Conservation (phyloP, 371 early-diverging fungal species). For the Mortierella sp. region DNA sequence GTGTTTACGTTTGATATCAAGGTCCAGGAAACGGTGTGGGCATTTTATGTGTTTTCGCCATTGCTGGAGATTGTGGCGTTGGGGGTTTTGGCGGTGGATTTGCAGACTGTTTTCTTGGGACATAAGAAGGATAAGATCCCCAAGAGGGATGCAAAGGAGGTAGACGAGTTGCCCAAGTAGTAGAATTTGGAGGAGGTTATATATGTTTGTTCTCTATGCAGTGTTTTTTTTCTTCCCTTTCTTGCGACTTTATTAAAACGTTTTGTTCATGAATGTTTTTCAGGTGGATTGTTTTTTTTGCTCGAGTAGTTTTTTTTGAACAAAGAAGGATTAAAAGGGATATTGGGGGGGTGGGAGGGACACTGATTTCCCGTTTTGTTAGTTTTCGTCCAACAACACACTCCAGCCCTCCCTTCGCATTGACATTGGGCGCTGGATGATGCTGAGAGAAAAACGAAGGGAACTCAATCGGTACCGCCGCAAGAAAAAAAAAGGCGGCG, state of each 20-base stretch:
- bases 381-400: neutral
- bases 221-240: neutral
- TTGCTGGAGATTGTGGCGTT: constrained; percentile 29
- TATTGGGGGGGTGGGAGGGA: neutral
- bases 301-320: too few relatives aligned
- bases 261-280: neutral
- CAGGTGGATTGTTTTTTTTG: neutral
- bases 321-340: neutral
- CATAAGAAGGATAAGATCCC: constrained; percentile 19
- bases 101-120: constrained; percentile 33
- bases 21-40: neutral
- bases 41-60: constrained; percentile 28
- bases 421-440: neutral
- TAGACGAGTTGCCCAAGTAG: neutral
- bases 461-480: neutral
- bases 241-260: neutral
- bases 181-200: neutral
- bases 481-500: neutral
- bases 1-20: constrained; percentile 14
- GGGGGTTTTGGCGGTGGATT: constrained; percentile 13
- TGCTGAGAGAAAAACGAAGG: neutral
- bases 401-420: neutral
- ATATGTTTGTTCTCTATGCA: neutral
- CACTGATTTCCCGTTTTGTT: neutral
- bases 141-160: neutral